Evolutionary conservation across 129 eudicot genomes (phyloP).

Genomic region (Chrysanthemum seticuspe): DNA sequence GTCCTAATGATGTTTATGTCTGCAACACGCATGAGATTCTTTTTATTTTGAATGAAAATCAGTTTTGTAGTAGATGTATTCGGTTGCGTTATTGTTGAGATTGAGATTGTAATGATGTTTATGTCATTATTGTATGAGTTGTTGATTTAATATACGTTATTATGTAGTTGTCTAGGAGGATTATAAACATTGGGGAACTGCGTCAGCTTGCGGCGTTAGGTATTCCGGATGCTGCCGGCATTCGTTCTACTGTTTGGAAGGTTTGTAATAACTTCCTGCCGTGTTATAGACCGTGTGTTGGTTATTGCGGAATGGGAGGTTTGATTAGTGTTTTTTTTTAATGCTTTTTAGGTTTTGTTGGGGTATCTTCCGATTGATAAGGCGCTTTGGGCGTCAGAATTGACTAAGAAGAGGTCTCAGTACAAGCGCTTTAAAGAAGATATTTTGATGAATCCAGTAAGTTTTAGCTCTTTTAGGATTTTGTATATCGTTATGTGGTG

Average conservation of each 20-base stretch:
- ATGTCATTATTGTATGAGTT: slow-evolving; percentile 5
- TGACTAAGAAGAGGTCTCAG: slow-evolving; percentile 89
- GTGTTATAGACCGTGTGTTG: background rate
- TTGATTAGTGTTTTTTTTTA: slow-evolving; percentile 7
- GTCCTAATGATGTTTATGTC: too few species aligned
- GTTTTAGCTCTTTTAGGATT: slow-evolving; percentile 32
- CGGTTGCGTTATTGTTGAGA: background rate
- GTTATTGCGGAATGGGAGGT: slow-evolving; percentile 10
- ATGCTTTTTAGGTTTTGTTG: slow-evolving; percentile 61
- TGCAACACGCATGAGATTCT: too few species aligned
- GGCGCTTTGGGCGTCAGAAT: slow-evolving; percentile 78
- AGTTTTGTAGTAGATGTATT: background rate
- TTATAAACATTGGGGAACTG: slow-evolving; percentile 73
- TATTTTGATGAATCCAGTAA: slow-evolving; percentile 88
- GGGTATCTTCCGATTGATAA: slow-evolving; percentile 84
- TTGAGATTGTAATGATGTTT: background rate
- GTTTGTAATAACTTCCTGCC: slow-evolving; percentile 32
- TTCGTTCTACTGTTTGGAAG: slow-evolving; percentile 91
- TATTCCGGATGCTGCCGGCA: slow-evolving; percentile 81
- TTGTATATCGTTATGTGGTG: background rate
- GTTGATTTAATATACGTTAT: background rate
- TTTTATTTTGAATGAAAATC: background rate
- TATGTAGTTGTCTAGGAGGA: slow-evolving; percentile 75
- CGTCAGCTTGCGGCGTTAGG: slow-evolving; percentile 81
- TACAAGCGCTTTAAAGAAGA: slow-evolving; percentile 86